Evolutionary conservation across 2,329 filamentous ascomycete genomes (phyloP), one percentile per base, ranked within the genome.

Genomic region (Ophiocordyceps camponoti-rufipedis): DNA sequence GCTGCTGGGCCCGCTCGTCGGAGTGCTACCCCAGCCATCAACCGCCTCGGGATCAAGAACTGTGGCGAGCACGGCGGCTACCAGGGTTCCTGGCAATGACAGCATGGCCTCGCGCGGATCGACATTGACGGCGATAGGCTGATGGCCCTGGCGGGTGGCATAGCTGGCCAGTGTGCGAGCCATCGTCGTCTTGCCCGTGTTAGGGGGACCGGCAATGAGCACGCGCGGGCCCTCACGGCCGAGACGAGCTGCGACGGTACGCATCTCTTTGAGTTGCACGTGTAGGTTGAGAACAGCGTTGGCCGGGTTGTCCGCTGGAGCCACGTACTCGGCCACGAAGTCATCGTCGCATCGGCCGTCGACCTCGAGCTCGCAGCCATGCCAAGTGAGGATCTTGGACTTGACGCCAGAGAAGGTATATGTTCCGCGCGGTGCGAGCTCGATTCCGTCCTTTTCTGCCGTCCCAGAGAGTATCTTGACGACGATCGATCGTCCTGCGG

Each of bases 361-460:
- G 48, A 95, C 71, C 61, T 95, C 85, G 49, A 98, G 67, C 45
- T 78, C 78, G 63, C 87, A 95, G 54, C 91, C 89, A 56, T 89
- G 79, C 82, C 86, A 94, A 44, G 88, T 94, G 61, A 85, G 85
- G 56, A 98, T 82, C 49, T 89, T 88, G 47, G 84, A 83, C 66
- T 93, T 93, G 53, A 75, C 75, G 46, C 85, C 84, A 42, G 75
- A 73, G 62, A 98, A 89, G 31, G 72, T 80, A 66, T 96, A 96
- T 10, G 75, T 72, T 44, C 82, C 82, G 47, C 82, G 82, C 10
- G 76, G 72, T 11, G 87, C 87, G 41, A 98, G 81, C 65, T 98
- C 91, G 46, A 89, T 88, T 58, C 91, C 91, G 59, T 96, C 94
- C 57, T 94, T 78, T 62, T 98, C 91, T 43, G 89, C 91, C 1